Percentiles rank a stretch among this genome's conserved stretches.
phyloP scores from a whole-genome alignment of 768 basidiomycete species.

The Boletus patriciae region DNA sequence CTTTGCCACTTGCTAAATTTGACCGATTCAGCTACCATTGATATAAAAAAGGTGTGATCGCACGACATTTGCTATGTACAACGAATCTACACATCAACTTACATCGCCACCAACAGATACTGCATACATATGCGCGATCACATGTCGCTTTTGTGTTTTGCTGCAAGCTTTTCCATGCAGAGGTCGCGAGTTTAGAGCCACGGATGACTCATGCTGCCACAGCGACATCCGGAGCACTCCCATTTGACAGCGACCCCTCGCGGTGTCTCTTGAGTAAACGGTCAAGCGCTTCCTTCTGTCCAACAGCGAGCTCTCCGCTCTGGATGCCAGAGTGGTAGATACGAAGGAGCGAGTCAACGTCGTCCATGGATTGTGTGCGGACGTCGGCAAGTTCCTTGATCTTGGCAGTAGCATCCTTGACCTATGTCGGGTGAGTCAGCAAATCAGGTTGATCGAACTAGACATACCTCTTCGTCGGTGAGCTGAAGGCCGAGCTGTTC shows the following conservation, averaged over 20 bases:
- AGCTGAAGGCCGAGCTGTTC: constrained; percentile 92
- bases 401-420: constrained; percentile 98
- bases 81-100: neutral
- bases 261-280: constrained; percentile 80
- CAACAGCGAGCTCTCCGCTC: constrained; percentile 87
- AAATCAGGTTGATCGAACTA: neutral
- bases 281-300: constrained; percentile 92
- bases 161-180: too few species aligned
- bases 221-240: neutral
- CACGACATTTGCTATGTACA: neutral
- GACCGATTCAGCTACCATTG: too few species aligned
- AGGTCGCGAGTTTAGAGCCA: neutral
- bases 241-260: constrained; percentile 27
- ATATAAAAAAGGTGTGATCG: too few species aligned
- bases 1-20: too few species aligned
- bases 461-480: constrained; percentile 78
- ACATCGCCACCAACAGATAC: constrained; percentile 11
- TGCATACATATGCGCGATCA: constrained; percentile 16
- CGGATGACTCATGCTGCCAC: constrained; percentile 7
- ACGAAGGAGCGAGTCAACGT: constrained; percentile 95
- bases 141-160: constrained; percentile 21
- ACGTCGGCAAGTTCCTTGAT: constrained; percentile 99
- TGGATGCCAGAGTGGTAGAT: constrained; percentile 94
- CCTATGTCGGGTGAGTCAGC: constrained; percentile 38
- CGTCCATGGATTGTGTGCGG: constrained; percentile 98